Conservation (phyloP, 345 rosid species). For the Cardamine resedifolia region DNA sequence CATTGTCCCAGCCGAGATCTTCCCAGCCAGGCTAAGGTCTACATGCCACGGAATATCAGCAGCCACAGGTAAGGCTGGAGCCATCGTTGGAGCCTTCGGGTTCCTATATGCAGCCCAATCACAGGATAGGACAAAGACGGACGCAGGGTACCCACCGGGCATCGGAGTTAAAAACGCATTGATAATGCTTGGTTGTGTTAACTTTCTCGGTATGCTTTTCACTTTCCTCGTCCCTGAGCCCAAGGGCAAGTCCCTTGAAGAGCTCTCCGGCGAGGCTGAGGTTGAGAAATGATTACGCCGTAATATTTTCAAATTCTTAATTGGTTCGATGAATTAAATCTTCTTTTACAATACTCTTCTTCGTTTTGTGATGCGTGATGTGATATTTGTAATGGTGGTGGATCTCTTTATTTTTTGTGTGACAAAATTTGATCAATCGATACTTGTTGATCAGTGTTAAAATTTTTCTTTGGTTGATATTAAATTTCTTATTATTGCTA, state of each 20-base stretch:
- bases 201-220: slow-evolving; percentile 46
- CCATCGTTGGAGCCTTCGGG: slow-evolving; percentile 70
- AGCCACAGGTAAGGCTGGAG: slow-evolving; percentile 66
- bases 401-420: slow-evolving; percentile 5
- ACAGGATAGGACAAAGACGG: slow-evolving; percentile 34
- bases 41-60: slow-evolving; percentile 82
- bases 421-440: slow-evolving; percentile 8
- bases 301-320: background rate
- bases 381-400: slow-evolving; percentile 9
- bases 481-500: background rate
- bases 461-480: background rate
- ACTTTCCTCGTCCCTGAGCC: slow-evolving; percentile 57
- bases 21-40: slow-evolving; percentile 72
- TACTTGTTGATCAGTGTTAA: background rate
- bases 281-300: background rate
- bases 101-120: slow-evolving; percentile 56
- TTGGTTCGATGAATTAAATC: background rate
- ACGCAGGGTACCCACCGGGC: slow-evolving; percentile 49
- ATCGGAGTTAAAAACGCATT: slow-evolving; percentile 51
- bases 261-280: slow-evolving; percentile 57
- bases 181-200: slow-evolving; percentile 42
- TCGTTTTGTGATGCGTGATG: background rate
- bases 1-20: slow-evolving; percentile 68
- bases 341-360: background rate
- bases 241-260: slow-evolving; percentile 56